A percentile compares a stretch with the other conserved stretches of the same genome.
phyloP scores from a whole-genome alignment of 176 grass and related monocot species.

The Aechmea fasciata region DNA sequence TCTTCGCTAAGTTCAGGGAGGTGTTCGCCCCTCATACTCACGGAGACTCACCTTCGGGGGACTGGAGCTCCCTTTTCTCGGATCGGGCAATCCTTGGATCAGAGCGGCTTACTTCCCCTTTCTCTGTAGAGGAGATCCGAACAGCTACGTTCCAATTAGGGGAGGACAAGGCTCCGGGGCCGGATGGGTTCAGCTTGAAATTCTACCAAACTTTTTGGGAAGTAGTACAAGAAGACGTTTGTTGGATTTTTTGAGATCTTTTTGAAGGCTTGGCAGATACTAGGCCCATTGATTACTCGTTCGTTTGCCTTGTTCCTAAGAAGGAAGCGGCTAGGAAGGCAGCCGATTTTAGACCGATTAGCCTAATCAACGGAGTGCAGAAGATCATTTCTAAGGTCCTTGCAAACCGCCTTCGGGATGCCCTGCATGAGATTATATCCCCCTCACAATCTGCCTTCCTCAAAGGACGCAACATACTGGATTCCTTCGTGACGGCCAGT shows the following conservation, averaged over 20 bases:
- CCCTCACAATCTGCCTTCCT: too few species aligned
- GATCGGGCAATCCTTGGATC: too few species aligned
- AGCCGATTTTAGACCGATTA: background rate
- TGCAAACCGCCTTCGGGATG: too few species aligned
- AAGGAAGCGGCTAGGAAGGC: background rate
- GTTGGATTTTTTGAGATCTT: background rate
- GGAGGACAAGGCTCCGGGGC: background rate
- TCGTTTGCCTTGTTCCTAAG: background rate
- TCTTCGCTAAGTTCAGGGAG: too few species aligned
- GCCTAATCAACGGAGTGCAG: background rate
- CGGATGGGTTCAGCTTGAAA: background rate
- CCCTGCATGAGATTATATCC: too few species aligned
- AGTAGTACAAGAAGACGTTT: background rate
- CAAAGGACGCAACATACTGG: too few species aligned
- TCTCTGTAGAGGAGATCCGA: background rate
- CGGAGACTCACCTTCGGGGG: too few species aligned
- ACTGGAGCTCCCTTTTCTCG: too few species aligned
- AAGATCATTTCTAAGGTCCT: background rate
- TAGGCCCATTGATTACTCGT: background rate
- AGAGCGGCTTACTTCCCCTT: too few species aligned
- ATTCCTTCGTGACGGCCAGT: too few species aligned
- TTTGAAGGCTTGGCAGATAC: background rate
- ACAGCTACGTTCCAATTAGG: background rate
- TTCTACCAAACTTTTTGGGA: background rate
- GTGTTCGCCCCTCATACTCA: too few species aligned